These are phyloP conservation scores for Cucurbita moschata DNA, from an alignment of 306 rosid genomes.

Conservation along the genomic window DNA sequence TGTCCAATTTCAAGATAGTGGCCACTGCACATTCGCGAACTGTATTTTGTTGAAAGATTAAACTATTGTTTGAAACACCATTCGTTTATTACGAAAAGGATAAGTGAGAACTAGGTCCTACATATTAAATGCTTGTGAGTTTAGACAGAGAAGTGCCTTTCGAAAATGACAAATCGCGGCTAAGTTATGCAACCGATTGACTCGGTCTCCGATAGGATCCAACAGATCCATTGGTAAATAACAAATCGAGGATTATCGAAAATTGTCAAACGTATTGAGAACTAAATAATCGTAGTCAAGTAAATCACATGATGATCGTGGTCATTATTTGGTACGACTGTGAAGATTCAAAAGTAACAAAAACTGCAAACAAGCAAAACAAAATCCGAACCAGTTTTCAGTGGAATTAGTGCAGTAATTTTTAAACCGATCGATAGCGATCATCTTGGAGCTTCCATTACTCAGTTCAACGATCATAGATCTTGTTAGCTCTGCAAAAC, in stretches of 20 bases:
- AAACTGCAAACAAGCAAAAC: not conserved
- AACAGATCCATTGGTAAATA: not conserved
- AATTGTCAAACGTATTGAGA: not conserved
- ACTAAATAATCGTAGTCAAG: not conserved
- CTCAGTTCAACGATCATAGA: constrained; percentile 33
- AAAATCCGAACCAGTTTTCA: constrained; percentile 35
- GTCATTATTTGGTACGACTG: not conserved
- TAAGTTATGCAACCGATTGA: not conserved
- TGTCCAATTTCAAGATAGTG: not conserved
- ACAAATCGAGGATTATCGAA: not conserved
- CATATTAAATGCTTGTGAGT: not conserved
- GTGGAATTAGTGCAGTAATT: constrained; percentile 35
- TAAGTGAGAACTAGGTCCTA: not conserved
- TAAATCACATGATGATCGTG: not conserved
- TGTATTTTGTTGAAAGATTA: not conserved
- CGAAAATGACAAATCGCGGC: not conserved
- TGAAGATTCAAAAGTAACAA: not conserved
- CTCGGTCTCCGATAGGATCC: not conserved
- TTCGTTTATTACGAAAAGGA: not conserved
- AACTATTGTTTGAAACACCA: not conserved
- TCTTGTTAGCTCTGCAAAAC: constrained; percentile 42
- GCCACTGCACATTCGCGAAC: not conserved
- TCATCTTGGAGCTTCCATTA: constrained; percentile 38
- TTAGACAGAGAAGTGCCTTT: not conserved
- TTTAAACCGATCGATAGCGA: constrained; percentile 51